Evolutionary conservation across 345 rosid species (phyloP).

Genomic region (Lepidium sativum): DNA sequence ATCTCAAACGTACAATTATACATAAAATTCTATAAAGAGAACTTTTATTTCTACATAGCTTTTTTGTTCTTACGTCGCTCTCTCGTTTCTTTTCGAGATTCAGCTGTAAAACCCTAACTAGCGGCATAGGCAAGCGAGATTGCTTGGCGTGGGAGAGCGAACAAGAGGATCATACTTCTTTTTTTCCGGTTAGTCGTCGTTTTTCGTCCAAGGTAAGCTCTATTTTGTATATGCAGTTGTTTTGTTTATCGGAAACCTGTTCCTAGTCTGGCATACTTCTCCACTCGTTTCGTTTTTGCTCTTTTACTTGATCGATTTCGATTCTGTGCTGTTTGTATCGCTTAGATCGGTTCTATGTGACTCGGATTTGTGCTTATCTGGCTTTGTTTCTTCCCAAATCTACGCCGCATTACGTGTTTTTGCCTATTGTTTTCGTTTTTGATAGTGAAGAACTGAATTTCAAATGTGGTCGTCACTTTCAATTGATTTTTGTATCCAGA

Average conservation of each 20-base stretch:
- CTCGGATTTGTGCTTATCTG: not conserved
- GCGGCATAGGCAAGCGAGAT: conserved; percentile 11
- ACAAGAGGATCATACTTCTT: not conserved
- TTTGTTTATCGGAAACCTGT: not conserved
- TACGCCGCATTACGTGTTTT: not conserved
- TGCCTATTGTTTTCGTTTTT: not conserved
- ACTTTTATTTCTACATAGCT: not conserved
- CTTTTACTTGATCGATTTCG: not conserved
- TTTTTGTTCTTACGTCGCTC: not conserved
- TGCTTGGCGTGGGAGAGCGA: not conserved
- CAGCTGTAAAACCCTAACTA: conserved; percentile 29
- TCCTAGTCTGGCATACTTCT: not conserved
- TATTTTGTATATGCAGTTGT: not conserved
- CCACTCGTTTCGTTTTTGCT: not conserved
- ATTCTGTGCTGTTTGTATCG: not conserved
- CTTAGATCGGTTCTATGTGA: conserved; percentile 9
- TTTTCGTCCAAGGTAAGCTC: conserved; percentile 12
- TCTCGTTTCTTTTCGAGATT: conserved; percentile 16
- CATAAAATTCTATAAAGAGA: conserved; percentile 3
- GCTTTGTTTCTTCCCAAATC: not conserved
- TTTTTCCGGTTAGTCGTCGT: conserved; percentile 3
- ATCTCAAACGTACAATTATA: conserved; percentile 6
- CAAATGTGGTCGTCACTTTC: not conserved
- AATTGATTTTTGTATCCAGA: not conserved
- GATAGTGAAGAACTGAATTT: not conserved